These are phyloP conservation scores for Pseudonitzschia multiseries DNA, from an alignment of 108 stramenopile genomes.

Conservation along the genomic window DNA sequence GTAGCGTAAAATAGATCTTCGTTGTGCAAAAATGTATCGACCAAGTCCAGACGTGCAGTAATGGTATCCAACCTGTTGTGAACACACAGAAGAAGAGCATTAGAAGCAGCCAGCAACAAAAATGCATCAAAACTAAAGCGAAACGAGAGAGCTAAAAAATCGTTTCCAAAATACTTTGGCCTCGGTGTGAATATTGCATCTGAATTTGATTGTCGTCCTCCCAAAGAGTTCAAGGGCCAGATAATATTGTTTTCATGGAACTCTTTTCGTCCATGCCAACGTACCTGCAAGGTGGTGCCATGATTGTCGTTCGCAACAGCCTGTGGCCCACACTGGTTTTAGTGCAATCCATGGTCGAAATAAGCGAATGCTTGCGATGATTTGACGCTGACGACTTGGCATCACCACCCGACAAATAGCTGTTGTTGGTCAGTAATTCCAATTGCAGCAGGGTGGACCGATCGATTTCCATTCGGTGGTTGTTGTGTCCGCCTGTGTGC, in stretches of 20 bases:
- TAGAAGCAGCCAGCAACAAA: not conserved
- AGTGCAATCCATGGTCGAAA: conserved; percentile 82
- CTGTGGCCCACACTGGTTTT: conserved; percentile 85
- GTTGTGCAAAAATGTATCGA: conserved; percentile 77
- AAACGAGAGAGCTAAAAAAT: not conserved
- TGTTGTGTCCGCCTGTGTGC: conserved; percentile 69
- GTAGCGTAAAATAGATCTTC: conserved; percentile 85
- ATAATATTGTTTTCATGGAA: too few relatives aligned
- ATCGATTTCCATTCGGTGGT: conserved; percentile 75
- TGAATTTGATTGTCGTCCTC: too few relatives aligned
- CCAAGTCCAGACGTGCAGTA: conserved; percentile 78
- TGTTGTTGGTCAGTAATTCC: conserved; percentile 83
- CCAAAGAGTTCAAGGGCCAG: too few relatives aligned
- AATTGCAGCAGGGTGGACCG: conserved; percentile 72
- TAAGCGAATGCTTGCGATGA: conserved; percentile 50
- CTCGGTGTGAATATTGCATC: too few relatives aligned
- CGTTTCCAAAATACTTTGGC: too few relatives aligned
- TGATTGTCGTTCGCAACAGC: conserved; percentile 77
- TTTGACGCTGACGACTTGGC: not conserved
- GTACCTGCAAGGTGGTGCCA: conserved; percentile 69
- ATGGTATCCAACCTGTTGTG: conserved; percentile 64
- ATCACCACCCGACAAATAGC: conserved; percentile 36
- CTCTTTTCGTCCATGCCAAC: not conserved
- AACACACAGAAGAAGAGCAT: conserved; percentile 9
- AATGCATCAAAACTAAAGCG: too few relatives aligned